phyloP scores from a whole-genome alignment of 1,284 basidiomycete genomes.

The Stereum hirsutum region DNA sequence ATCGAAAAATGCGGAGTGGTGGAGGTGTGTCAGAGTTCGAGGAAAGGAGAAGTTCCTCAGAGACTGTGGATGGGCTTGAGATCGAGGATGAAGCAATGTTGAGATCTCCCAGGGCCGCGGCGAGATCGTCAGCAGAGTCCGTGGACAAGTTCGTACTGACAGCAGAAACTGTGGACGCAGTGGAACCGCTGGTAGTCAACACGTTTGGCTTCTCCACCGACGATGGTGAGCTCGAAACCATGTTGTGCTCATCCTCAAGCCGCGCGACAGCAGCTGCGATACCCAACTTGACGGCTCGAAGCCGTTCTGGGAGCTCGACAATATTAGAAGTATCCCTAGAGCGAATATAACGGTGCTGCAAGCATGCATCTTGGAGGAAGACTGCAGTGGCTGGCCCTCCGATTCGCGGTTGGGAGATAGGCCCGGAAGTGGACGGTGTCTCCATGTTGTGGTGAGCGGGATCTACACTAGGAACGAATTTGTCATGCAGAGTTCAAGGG shows the following conservation, averaged over 20 bases:
- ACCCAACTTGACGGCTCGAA: constrained; percentile 75
- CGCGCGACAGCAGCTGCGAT: constrained; percentile 71
- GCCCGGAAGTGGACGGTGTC: too few species aligned
- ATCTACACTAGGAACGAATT: too few species aligned
- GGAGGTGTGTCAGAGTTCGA: too few species aligned
- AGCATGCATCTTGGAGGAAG: constrained; percentile 59
- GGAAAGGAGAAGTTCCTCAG: constrained; percentile 8
- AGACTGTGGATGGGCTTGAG: constrained; percentile 9
- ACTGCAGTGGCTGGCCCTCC: constrained; percentile 18
- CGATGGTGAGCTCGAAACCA: background rate
- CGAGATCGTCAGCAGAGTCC: constrained; percentile 46
- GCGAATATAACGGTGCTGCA: constrained; percentile 73
- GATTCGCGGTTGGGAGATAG: too few species aligned
- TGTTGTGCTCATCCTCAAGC: constrained; percentile 36
- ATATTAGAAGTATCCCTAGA: constrained; percentile 64
- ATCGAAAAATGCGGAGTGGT: constrained; percentile 38
- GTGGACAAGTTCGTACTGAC: too few species aligned
- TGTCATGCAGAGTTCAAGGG: too few species aligned
- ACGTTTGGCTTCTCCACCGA: constrained; percentile 1
- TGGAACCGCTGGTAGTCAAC: too few species aligned
- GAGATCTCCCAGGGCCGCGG: constrained; percentile 43
- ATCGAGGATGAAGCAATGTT: constrained; percentile 26
- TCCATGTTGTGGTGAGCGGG: too few species aligned
- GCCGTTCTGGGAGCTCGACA: constrained; percentile 85
- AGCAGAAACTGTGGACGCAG: too few species aligned